phyloP scores from a whole-genome alignment of 2,329 filamentous ascomycete species.

The Arachnopeziza araneosa region DNA sequence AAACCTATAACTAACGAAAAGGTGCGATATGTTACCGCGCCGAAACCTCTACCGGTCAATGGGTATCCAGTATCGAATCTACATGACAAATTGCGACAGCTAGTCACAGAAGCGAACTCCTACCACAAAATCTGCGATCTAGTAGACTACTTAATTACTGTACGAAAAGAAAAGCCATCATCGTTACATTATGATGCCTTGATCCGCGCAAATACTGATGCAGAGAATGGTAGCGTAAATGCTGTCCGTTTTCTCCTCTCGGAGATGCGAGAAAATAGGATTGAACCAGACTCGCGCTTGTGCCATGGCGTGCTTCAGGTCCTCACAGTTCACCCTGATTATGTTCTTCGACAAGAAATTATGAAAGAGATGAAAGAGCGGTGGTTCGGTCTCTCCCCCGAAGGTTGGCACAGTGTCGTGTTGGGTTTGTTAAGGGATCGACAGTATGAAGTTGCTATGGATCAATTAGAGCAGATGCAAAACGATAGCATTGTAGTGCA shows the following conservation, averaged over 20 bases:
- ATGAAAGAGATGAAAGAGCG: slow-evolving; percentile 67
- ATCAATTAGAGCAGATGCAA: slow-evolving; percentile 62
- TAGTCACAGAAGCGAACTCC: neutral
- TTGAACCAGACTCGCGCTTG: slow-evolving; percentile 59
- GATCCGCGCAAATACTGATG: slow-evolving; percentile 64
- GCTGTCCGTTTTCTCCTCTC: slow-evolving; percentile 58
- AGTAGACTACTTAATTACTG: slow-evolving; percentile 52
- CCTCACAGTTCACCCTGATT: slow-evolving; percentile 80
- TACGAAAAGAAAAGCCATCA: slow-evolving; percentile 50
- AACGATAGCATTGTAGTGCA: slow-evolving; percentile 49
- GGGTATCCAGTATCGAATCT: neutral
- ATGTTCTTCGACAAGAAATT: slow-evolving; percentile 65
- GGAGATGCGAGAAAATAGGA: slow-evolving; percentile 60
- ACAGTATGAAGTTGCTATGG: slow-evolving; percentile 75
- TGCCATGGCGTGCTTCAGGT: slow-evolving; percentile 70
- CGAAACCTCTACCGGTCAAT: neutral
- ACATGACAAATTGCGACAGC: neutral
- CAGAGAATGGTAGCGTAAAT: slow-evolving; percentile 57
- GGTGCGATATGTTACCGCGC: neutral
- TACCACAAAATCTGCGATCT: slow-evolving; percentile 38
- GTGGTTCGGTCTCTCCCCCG: slow-evolving; percentile 60
- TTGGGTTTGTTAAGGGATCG: slow-evolving; percentile 74
- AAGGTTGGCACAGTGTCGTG: slow-evolving; percentile 61
- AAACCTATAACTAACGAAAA: neutral
- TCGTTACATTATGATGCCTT: slow-evolving; percentile 66